phyloP scores from a whole-genome alignment of 306 rosid species.

The Acmispon strigosus region DNA sequence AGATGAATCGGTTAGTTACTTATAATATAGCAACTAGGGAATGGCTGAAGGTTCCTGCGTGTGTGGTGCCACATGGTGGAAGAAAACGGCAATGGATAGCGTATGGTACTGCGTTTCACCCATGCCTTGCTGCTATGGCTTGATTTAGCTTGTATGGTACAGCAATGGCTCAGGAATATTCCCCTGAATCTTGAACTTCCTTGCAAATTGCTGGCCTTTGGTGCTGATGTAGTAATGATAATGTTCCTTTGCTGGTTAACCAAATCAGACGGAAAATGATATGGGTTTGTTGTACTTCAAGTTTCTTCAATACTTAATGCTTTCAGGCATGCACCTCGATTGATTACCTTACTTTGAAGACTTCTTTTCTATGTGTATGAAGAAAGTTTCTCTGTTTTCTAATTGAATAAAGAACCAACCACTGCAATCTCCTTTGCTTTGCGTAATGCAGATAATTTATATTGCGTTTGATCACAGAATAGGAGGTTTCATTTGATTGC shows the following conservation, averaged over 20 bases:
- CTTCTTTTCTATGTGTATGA: too few relatives aligned
- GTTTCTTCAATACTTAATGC: not conserved
- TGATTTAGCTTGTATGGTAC: slow-evolving; percentile 33
- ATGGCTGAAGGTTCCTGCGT: slow-evolving; percentile 82
- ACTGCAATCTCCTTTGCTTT: too few relatives aligned
- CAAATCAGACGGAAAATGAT: slow-evolving; percentile 19
- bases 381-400: too few relatives aligned
- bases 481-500: too few relatives aligned
- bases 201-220: slow-evolving; percentile 12
- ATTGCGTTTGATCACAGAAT: too few relatives aligned
- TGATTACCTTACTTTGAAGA: too few relatives aligned
- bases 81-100: slow-evolving; percentile 66
- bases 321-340: not conserved
- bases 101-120: slow-evolving; percentile 76
- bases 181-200: slow-evolving; percentile 1
- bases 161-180: slow-evolving; percentile 4
- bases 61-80: slow-evolving; percentile 56
- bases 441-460: too few relatives aligned
- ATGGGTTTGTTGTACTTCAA: not conserved
- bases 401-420: too few relatives aligned
- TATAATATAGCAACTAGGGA: slow-evolving; percentile 59
- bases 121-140: slow-evolving; percentile 59
- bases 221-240: slow-evolving; percentile 8
- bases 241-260: slow-evolving; percentile 21
- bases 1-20: slow-evolving; percentile 62